phyloP scores from a whole-genome alignment of 805 yeast species.

The Starmera caribaea region DNA sequence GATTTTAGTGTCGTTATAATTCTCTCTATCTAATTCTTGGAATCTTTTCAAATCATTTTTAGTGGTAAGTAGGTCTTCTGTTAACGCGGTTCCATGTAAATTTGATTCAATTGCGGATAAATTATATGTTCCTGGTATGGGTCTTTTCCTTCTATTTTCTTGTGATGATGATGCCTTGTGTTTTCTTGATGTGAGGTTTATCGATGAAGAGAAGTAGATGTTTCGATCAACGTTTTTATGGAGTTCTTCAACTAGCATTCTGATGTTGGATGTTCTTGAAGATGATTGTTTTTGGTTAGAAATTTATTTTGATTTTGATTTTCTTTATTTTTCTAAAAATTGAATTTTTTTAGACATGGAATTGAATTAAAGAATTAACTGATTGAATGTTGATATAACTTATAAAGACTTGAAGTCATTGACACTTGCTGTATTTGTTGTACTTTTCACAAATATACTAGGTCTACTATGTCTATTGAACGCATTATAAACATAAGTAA shows the following conservation, averaged over 20 bases:
- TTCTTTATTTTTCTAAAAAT: too few relatives aligned
- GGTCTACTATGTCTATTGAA: too few relatives aligned
- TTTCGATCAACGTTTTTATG: slow-evolving; percentile 10
- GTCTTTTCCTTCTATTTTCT: slow-evolving; percentile 12
- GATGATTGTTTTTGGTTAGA: too few relatives aligned
- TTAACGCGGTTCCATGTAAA: slow-evolving; percentile 17
- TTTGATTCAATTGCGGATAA: slow-evolving; percentile 15
- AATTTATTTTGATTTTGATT: too few relatives aligned
- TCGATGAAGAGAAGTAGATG: slow-evolving; percentile 17
- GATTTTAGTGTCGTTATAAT: slow-evolving; percentile 30
- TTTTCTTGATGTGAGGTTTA: slow-evolving; percentile 12
- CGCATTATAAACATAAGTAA: too few relatives aligned
- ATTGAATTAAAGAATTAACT: too few relatives aligned
- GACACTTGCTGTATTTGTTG: too few relatives aligned
- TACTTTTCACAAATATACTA: too few relatives aligned
- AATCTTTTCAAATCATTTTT: slow-evolving; percentile 29
- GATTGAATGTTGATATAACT: too few relatives aligned
- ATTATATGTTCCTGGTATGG: slow-evolving; percentile 20
- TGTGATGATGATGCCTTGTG: slow-evolving; percentile 2
- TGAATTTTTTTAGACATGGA: neutral
- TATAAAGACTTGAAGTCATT: too few relatives aligned
- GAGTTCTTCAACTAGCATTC: slow-evolving; percentile 14
- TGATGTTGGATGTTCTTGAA: neutral
- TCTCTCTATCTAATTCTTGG: slow-evolving; percentile 32
- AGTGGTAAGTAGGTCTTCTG: slow-evolving; percentile 20